phyloP scores from a whole-genome alignment of 495 filamentous ascomycete species.

The Aspergillus nanangensis region DNA sequence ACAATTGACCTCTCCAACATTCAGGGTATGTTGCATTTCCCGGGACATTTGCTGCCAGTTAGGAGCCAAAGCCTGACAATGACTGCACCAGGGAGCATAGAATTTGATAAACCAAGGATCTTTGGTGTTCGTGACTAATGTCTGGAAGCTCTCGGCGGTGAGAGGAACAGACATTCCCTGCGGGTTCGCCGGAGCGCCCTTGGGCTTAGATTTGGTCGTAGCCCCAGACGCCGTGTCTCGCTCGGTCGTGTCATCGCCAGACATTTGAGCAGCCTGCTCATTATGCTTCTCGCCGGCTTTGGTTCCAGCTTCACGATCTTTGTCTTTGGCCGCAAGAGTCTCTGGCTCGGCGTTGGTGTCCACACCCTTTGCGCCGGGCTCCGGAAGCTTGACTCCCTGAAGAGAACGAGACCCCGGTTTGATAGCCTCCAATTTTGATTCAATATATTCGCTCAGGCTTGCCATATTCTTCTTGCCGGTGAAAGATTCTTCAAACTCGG shows the following conservation, averaged over 20 bases:
- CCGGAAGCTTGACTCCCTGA: conserved; percentile 56
- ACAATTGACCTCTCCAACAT: conserved; percentile 96
- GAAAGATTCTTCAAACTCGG: conserved; percentile 56
- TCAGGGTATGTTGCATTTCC: conserved; percentile 81
- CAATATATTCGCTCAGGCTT: conserved; percentile 62
- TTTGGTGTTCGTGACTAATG: conserved; percentile 74
- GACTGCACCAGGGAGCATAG: conserved; percentile 94
- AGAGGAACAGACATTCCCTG: conserved; percentile 70
- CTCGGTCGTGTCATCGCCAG: conserved; percentile 27
- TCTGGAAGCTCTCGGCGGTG: conserved; percentile 81
- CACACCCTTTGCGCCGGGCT: conserved; percentile 46
- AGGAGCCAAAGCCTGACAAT: conserved; percentile 88
- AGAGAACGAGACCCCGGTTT: conserved; percentile 73
- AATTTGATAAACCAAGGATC: conserved; percentile 99
- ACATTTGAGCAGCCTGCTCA: conserved; percentile 31
- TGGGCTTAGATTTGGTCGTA: conserved; percentile 33
- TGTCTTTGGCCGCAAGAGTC: conserved; percentile 42
- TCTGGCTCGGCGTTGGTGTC: conserved; percentile 48
- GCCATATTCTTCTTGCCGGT: conserved; percentile 58
- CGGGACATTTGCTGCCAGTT: conserved; percentile 86
- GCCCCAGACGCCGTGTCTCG: conserved; percentile 17
- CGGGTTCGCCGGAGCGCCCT: conserved; percentile 60
- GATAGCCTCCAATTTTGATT: conserved; percentile 70
- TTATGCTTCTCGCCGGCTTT: conserved; percentile 45
- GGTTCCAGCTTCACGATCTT: conserved; percentile 38